phyloP scores from a whole-genome alignment of 257 asterid species.

The Nicotiana tabacum region DNA sequence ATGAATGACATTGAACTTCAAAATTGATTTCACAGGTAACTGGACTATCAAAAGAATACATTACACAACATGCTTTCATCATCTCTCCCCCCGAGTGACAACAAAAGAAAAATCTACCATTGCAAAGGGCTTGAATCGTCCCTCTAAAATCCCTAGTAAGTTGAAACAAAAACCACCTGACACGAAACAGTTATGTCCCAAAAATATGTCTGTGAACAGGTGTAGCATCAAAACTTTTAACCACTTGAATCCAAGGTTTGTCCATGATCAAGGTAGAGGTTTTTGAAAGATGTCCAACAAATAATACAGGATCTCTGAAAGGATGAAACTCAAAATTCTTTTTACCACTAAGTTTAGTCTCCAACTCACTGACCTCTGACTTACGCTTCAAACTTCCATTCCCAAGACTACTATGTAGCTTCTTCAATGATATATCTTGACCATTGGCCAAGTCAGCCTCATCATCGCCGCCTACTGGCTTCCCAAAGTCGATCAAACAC shows the following conservation, averaged over 20 bases:
- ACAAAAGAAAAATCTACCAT: conserved; percentile 21
- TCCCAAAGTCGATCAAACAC: conserved; percentile 83
- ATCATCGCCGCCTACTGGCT: conserved; percentile 59
- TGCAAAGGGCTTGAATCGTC: conserved; percentile 28
- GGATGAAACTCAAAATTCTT: conserved; percentile 60
- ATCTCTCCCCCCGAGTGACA: conserved; percentile 16
- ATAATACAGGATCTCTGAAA: conserved; percentile 80
- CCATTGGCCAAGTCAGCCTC: conserved; percentile 35
- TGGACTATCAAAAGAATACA: conserved; percentile 32
- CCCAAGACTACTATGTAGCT: conserved; percentile 24
- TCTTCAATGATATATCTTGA: conserved; percentile 28
- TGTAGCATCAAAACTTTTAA: conserved; percentile 55
- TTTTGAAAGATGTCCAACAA: conserved; percentile 81
- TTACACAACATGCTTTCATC: conserved; percentile 50
- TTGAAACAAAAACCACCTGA: conserved; percentile 16
- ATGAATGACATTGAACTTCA: conserved; percentile 14
- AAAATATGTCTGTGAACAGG: conserved; percentile 92
- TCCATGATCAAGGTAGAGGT: conserved; percentile 79
- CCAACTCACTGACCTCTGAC: conserved; percentile 37
- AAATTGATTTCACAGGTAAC: conserved; percentile 32
- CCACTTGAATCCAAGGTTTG: conserved; percentile 82
- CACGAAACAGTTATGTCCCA: conserved; percentile 48
- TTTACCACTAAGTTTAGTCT: conserved; percentile 39
- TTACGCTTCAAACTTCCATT: conserved; percentile 66
- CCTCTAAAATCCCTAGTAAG: conserved; percentile 25